Conservation (phyloP, 169 alveolate species). For the Plasmodium reichenowi region DNA sequence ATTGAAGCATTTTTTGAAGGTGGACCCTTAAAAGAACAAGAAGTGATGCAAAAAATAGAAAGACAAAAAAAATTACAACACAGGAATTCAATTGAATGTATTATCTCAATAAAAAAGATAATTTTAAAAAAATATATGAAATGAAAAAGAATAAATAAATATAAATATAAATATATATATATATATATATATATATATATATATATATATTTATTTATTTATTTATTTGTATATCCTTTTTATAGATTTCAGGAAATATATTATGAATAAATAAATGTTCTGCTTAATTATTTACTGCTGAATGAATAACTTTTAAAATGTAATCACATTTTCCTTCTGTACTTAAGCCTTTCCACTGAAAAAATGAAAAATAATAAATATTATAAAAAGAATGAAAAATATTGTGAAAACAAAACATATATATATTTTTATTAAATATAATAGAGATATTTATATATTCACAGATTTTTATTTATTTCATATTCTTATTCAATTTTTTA, state of each 20-base stretch:
- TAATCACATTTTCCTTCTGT: slow-evolving; percentile 72
- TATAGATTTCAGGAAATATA: slow-evolving; percentile 61
- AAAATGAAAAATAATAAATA: slow-evolving; percentile 21
- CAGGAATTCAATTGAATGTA: slow-evolving; percentile 61
- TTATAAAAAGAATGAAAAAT: background rate
- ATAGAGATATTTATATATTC: no score
- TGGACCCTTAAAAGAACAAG: slow-evolving; percentile 41
- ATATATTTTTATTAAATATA: no score
- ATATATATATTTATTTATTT: background rate
- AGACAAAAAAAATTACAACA: slow-evolving; percentile 39
- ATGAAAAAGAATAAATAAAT: background rate
- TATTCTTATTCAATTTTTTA: background rate
- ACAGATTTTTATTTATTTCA: background rate
- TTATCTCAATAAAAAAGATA: background rate
- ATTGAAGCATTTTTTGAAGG: slow-evolving; percentile 69
- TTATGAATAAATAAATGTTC: slow-evolving; percentile 33
- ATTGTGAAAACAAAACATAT: no score
- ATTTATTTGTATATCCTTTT: background rate
- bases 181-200: background rate
- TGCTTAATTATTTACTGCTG: slow-evolving; percentile 22
- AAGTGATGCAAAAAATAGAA: slow-evolving; percentile 49
- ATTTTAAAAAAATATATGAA: background rate
- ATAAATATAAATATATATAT: background rate
- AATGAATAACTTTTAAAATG: slow-evolving; percentile 46
- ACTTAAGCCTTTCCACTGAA: slow-evolving; percentile 66